phyloP scores from a whole-genome alignment of 2,329 filamentous ascomycete genomes.

The Sclerotinia trifoliorum region DNA sequence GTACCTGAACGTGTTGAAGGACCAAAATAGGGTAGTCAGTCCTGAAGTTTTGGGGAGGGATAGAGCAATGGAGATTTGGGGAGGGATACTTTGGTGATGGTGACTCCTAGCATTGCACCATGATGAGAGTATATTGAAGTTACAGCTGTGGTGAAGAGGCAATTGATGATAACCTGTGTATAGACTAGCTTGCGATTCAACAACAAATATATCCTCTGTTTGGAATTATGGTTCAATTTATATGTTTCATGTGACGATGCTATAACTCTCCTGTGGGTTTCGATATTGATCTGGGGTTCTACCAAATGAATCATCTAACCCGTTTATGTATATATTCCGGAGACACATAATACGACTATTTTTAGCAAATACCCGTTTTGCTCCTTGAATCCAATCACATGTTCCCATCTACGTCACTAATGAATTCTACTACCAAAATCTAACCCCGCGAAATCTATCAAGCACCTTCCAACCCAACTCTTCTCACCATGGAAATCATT shows the following conservation, averaged over 20 bases:
- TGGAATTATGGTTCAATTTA: neutral
- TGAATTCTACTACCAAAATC: conserved; percentile 12
- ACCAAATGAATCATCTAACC: too few species aligned
- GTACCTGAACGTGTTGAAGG: conserved; percentile 47
- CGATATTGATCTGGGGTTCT: neutral
- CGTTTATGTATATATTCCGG: too few species aligned
- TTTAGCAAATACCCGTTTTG: conserved; percentile 1
- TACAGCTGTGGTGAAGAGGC: neutral
- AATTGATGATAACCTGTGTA: conserved; percentile 30
- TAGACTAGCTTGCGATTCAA: conserved; percentile 33
- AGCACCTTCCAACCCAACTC: conserved; percentile 25
- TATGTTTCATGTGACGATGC: neutral
- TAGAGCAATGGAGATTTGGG: neutral
- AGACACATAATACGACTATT: conserved; percentile 11
- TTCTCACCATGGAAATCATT: conserved; percentile 25
- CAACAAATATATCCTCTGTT: conserved; percentile 24
- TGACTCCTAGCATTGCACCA: neutral
- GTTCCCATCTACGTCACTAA: conserved; percentile 34
- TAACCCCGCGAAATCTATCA: conserved; percentile 25
- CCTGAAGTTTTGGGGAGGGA: neutral
- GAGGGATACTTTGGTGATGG: neutral
- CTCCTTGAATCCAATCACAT: conserved; percentile 30
- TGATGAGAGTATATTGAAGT: conserved; percentile 13
- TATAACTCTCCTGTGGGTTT: neutral
- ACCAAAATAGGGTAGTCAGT: conserved; percentile 32